Conservation (phyloP, 2,329 filamentous ascomycete species). For the Geosmithia morbida region DNA sequence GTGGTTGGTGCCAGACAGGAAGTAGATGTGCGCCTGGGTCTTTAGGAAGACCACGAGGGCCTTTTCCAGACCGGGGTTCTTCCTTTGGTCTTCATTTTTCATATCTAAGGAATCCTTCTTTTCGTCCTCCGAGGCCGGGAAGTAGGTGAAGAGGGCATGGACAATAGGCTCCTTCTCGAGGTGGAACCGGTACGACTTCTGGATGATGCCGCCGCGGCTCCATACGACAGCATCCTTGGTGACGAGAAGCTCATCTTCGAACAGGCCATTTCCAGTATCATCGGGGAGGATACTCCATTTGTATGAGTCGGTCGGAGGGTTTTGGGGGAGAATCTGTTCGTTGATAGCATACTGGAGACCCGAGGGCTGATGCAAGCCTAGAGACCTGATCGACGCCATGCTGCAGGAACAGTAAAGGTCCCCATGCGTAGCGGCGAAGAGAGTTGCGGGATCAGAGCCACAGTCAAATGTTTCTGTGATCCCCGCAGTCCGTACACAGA, state of each 20-base stretch:
- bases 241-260: slow-evolving; percentile 68
- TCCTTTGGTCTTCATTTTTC: slow-evolving; percentile 3
- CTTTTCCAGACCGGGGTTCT: slow-evolving; percentile 27
- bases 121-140: slow-evolving; percentile 41
- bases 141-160: slow-evolving; percentile 78
- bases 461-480: background rate
- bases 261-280: slow-evolving; percentile 20
- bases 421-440: background rate
- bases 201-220: slow-evolving; percentile 74
- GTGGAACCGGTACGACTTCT: slow-evolving; percentile 74
- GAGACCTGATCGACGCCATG: slow-evolving; percentile 85
- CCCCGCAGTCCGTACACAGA: background rate
- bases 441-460: background rate
- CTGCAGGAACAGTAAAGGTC: slow-evolving; percentile 5
- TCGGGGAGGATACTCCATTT: slow-evolving; percentile 53
- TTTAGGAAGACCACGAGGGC: slow-evolving; percentile 85
- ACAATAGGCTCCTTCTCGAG: slow-evolving; percentile 73
- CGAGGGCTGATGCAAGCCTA: slow-evolving; percentile 80
- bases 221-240: slow-evolving; percentile 70
- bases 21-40: slow-evolving; percentile 87
- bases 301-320: slow-evolving; percentile 54
- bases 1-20: slow-evolving; percentile 75
- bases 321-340: slow-evolving; percentile 59
- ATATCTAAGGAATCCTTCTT: slow-evolving; percentile 3
- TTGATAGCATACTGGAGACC: slow-evolving; percentile 71